Conservation (phyloP, 148 eudicot species). For the Chenopodium suecicum region DNA sequence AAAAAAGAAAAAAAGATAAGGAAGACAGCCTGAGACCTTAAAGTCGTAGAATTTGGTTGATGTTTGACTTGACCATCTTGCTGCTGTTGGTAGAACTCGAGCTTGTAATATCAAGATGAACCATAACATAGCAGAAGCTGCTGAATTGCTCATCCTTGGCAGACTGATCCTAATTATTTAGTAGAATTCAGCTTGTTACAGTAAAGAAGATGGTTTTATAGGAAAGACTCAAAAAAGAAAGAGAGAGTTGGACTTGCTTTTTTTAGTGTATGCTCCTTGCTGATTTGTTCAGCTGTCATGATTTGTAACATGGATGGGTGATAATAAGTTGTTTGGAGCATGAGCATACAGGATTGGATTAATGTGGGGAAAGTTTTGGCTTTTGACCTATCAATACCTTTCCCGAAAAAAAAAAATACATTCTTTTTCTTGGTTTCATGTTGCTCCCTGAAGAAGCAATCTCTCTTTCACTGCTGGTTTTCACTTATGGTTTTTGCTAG, state of each 20-base stretch:
- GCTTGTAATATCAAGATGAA: conserved; percentile 19
- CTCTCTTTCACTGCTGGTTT: conserved; percentile 5
- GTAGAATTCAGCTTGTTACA: not conserved
- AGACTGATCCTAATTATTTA: not conserved
- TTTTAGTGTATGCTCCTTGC: not conserved
- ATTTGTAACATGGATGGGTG: conserved; percentile 30
- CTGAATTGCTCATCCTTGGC: conserved; percentile 19
- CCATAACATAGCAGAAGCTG: conserved; percentile 17
- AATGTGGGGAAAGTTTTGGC: conserved; percentile 23
- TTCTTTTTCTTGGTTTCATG: conserved; percentile 19
- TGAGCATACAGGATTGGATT: conserved; percentile 27
- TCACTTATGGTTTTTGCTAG: conserved; percentile 11
- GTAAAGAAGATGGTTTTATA: conserved; percentile 20
- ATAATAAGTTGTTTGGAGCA: conserved; percentile 32
- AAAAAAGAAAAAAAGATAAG: not conserved
- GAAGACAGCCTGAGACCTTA: conserved; percentile 35
- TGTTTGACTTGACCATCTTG: conserved; percentile 15
- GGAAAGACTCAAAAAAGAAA: not conserved
- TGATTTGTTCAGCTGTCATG: conserved; percentile 21
- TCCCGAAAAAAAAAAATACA: conserved; percentile 11
- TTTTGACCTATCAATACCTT: conserved; percentile 18
- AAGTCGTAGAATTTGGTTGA: conserved; percentile 54
- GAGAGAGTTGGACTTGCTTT: conserved; percentile 4
- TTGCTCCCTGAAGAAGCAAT: conserved; percentile 9
- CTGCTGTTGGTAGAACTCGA: conserved; percentile 15